Evolutionary conservation across 148 eudicot species (phyloP), one percentile per base, ranked within the genome.

Genomic region (Dysphania ambrosioides): DNA sequence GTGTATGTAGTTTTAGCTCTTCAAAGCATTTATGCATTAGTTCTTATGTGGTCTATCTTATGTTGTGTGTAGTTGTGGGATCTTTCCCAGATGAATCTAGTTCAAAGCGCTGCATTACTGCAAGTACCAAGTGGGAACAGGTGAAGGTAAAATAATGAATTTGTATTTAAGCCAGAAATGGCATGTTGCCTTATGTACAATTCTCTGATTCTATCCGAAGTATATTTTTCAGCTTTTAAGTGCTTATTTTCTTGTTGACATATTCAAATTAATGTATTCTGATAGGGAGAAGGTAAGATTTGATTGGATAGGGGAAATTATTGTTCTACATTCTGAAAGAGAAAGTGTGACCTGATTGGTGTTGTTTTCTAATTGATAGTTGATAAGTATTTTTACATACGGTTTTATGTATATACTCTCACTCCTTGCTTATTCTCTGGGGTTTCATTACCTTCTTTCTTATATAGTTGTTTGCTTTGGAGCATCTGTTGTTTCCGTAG

Each of bases 51-150:
- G 66, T 40, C n/a, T 56, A 7, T 71, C 36, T 49, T 81, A 44
- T 72, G 40, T 78, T 82, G 59, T 23, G 41, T 76, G 79, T 78
- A 92, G 97, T 77, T 79, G 90, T 75, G 73, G 93, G 89, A 53
- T 80, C 88, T 31, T 89, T 85, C 29, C 79, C 82, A 47, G 96
- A 95, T 70, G 83, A 64, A 61, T 85, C 74, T 66, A 67, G 83
- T 74, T 81, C 86, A 30, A 95, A 92, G 73, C 68, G 77, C 42
- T 81, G 87, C 67, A 92, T 95, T 77, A 87, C 97, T 42, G 90
- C 99, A 42, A 83, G 89, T 85, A 92, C 94, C 73, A 95, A 95
- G 71, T 95, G 97, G 99, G 97, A 95, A 16, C 96, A 87, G 74
- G 97, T 95, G 81, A 95, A 95, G 99, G 99, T 95, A 76, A 80